Evolutionary conservation across 441 rosid species (phyloP), one percentile per base, ranked within the genome.

Genomic region (Euphorbia schlechtendalii): DNA sequence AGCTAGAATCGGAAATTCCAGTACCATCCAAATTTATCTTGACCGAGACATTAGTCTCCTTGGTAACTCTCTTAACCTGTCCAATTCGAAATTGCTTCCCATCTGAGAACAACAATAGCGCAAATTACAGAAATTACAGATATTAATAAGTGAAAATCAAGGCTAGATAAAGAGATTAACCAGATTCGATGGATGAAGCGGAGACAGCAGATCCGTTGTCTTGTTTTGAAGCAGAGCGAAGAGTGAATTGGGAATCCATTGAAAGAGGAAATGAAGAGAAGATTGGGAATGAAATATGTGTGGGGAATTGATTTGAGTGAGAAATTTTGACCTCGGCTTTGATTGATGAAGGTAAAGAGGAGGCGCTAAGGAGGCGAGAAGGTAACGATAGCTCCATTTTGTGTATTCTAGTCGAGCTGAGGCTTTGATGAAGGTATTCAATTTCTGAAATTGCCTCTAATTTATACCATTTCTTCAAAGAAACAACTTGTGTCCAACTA

Each of bases 41-140:
- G 56, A 95, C 97, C 0, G 66, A 82, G 18, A 92, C 96, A 72
- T 92, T 81, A n/a, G 96, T 92, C 59, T 88, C 99, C 71, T 83
- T 88, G 8, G 98, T 89, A 25, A 80, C 91, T 77, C 97, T 86
- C 75, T 86, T 83, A 65, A 88, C 92, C 72, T 89, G 91, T 46
- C 97, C 99, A 59, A 85, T 64, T 62, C 92, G 83, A 67, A 61
- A 78, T 67, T 56, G 32, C 48, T 65, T 65, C 27, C 46, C 71
- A 53, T 27, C 65, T 64, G 45, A 52, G 3, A 12, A 68, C 52
- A 3, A 55, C 73, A 59, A 56, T 28, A 27, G 17, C 61, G 3
- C 57, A 10, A 40, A n/a, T 56, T 13, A 20, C 10, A 2, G 6
- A 27, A 10, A n/a, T n/a, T n/a, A n/a, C n/a, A 11, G 14, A 27